phyloP scores from a whole-genome alignment of 73 alveolate species.

The Paramecium bursaria region DNA sequence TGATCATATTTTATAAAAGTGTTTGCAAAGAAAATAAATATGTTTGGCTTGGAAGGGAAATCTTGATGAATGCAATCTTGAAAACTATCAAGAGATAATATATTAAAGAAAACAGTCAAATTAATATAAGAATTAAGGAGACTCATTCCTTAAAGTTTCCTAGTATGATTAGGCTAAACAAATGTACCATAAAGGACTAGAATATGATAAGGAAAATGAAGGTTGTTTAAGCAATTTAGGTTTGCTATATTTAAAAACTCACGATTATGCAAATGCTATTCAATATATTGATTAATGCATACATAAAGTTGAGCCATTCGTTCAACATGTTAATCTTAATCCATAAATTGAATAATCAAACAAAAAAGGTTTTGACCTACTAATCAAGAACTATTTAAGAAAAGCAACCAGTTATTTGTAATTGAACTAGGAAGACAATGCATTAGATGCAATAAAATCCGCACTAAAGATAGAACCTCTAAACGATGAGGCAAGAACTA shows the following conservation, averaged over 20 bases:
- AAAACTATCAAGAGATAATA: conserved; percentile 20
- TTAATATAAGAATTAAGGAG: conserved; percentile 56
- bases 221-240: conserved; percentile 40
- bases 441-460: conserved; percentile 39
- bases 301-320: conserved; percentile 53
- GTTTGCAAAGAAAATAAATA: conserved; percentile 19
- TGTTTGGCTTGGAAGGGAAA: conserved; percentile 39
- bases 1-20: conserved; percentile 37
- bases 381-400: conserved; percentile 42
- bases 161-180: conserved; percentile 33
- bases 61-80: conserved; percentile 45
- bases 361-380: conserved; percentile 16
- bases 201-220: conserved; percentile 45
- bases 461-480: conserved; percentile 50
- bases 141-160: conserved; percentile 4
- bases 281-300: conserved; percentile 14
- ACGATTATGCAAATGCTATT: conserved; percentile 5
- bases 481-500: conserved; percentile 57
- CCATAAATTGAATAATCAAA: conserved; percentile 45
- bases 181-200: conserved; percentile 16
- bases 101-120: conserved; percentile 20
- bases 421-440: conserved; percentile 40
- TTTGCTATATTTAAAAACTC: conserved; percentile 34
- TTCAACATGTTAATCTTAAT: conserved; percentile 46
- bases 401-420: conserved; percentile 44